Base-by-base conservation (phyloP, 2,329 filamentous ascomycete species). In the Aureobasidium namibiae region DNA sequence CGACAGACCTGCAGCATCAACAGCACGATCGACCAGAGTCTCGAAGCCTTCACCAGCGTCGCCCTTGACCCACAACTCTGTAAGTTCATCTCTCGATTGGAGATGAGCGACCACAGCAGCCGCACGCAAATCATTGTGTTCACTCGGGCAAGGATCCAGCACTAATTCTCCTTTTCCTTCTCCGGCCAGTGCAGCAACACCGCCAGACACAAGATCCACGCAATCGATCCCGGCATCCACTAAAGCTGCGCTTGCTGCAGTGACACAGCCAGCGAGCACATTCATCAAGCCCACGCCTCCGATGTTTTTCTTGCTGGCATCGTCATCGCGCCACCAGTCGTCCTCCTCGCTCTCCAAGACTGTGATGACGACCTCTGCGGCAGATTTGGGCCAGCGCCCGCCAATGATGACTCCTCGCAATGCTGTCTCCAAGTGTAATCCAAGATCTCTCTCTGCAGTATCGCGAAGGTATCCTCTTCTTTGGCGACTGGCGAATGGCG, bases 321-420 rank as follows among this genome's bases (percentile, higher is more conserved):
- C 63, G 3, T 49, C 24, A 69, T 84, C 80, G 4, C 80, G 83
- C 80, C 82, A 84, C 79, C 82, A 85, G 36, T 78, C 77, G 67
- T 92, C 88, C 70, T 96, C 90, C 69, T 97, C 94, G 3, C 90
- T 92, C 75, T 99, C 94, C 18, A 99, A 79, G 50, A 99, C 85
- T 0, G 91, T 96, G 50, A 99, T 85, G 18, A 96, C 87, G 41
- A 99, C 86, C 70, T 99, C 94, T n/a, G 96, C 86, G 45, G 90
- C 92, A 71, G 90, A 96, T 78, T 99, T 99, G n/a, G 94, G 94
- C 90, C 92, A 99, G 60, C 92, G 81, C 70, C 96, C 92, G 14
- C 90, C 91, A 68, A 97, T 92, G 53, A 97, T 85, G 8, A 90
- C 89, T 1, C 92, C 92, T 34, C 91, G 83, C 53, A 99, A 79